phyloP scores from a whole-genome alignment of 139 green algal species.

The Picochlorum sp. region DNA sequence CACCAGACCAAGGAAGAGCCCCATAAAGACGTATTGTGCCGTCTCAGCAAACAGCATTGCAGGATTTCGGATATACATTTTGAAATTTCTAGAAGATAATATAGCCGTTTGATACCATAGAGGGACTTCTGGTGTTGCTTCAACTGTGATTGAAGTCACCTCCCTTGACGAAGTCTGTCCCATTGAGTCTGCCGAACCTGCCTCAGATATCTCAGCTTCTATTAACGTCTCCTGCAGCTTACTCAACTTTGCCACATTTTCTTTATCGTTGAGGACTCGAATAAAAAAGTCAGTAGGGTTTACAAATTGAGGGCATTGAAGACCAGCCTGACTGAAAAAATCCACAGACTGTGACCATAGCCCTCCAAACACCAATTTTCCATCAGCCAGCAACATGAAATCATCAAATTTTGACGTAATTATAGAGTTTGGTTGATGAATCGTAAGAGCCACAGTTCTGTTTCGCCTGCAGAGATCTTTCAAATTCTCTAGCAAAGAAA shows the following conservation, averaged over 20 bases:
- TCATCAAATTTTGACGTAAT: constrained; percentile 65
- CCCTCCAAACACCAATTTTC: constrained; percentile 42
- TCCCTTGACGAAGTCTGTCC: too few relatives aligned
- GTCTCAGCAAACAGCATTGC: constrained; percentile 20
- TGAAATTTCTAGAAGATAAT: constrained; percentile 11
- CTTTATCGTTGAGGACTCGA: constrained; percentile 10
- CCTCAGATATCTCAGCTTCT: not conserved
- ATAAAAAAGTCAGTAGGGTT: constrained; percentile 58
- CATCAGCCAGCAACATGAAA: constrained; percentile 55
- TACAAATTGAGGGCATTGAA: constrained; percentile 15
- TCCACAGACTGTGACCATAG: constrained; percentile 33
- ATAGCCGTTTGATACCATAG: constrained; percentile 9
- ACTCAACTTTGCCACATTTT: not conserved
- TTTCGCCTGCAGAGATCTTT: constrained; percentile 22
- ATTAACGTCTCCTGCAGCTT: not conserved
- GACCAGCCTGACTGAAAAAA: constrained; percentile 37
- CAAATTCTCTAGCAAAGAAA: constrained; percentile 36
- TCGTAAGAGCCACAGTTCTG: constrained; percentile 50
- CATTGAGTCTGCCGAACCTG: too few relatives aligned
- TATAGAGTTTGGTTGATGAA: constrained; percentile 59
- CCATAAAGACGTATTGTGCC: constrained; percentile 26
- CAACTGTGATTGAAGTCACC: too few relatives aligned
- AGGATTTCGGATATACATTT: constrained; percentile 21
- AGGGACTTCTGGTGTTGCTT: too few relatives aligned
- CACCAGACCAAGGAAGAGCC: constrained; percentile 22